Base-by-base conservation (phyloP, 2,329 filamentous ascomycete species). In the Xylariaceae sp. region DNA sequence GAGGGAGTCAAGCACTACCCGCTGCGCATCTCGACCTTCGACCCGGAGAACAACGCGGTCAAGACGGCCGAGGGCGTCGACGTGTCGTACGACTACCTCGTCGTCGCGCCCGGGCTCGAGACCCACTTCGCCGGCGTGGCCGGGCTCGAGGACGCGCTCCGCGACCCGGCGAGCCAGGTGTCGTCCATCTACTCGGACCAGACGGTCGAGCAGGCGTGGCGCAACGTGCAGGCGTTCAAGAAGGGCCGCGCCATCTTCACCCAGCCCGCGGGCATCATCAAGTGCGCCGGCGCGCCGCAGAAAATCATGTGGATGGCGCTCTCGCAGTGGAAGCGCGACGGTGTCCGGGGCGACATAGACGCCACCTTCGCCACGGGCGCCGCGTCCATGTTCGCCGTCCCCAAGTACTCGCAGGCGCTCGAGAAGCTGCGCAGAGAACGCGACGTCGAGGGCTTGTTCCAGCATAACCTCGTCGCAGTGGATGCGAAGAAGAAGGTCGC, bases 261-360 rank as follows among this genome's bases (percentile, higher is more conserved):
- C 5, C 62, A 65, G 40, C 62, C 62, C 11, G 58, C 59, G 1
- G 62, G 62, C 9, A 38, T 61, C 38, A 62, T 65, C 49, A 65
- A 65, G 50, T 65, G 62, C 19, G 62, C 62, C 9, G 62, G 62
- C 11, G 62, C 60, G 1, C 62, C 62, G 3, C 62, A 65, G 43
- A 65, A 65, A 54, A 56, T 64, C 41, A 52, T 65, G 50, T 65
- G 62, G 62, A 62, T 65, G 59, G 62, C 60, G 3, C 50, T 64
- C 16, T 61, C 59, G 7, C 58, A 63, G 41, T 65, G 62, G 62
- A 50, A 60, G 40, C 52, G 55, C 12, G 55, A 60, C 13, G 60
- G 57, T 8, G 54, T 62, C 7, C 48, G 59, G 17, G 47, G 54
- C 30, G 44, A 57, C 14, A 57, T 65, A 27, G 44, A 57, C 16